phyloP scores from a whole-genome alignment of 176 grass and related monocot species.

The Carex scoparia region DNA sequence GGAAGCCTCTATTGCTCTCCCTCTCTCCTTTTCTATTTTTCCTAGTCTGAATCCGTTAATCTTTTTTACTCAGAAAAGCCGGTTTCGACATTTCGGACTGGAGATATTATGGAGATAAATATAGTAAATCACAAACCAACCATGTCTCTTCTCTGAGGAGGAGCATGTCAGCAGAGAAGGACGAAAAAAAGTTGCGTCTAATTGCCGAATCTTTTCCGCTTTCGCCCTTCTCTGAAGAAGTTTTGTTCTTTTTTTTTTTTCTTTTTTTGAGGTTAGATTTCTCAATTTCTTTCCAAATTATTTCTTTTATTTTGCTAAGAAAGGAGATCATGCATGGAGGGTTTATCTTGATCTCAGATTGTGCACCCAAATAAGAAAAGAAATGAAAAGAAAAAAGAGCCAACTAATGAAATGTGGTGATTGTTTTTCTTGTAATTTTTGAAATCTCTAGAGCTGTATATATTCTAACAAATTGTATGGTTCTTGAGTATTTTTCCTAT shows the following conservation, averaged over 20 bases:
- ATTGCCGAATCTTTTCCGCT: slow-evolving; percentile 7
- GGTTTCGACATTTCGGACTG: not conserved
- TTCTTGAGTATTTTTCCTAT: not conserved
- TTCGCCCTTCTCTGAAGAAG: slow-evolving; percentile 18
- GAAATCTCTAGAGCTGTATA: not conserved
- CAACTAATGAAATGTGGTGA: not conserved
- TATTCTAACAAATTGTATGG: not conserved
- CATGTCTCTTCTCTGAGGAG: not conserved
- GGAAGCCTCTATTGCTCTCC: not conserved
- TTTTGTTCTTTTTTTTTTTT: not conserved
- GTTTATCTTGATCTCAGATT: not conserved
- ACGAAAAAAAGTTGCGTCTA: not conserved
- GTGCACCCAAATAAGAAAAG: not conserved
- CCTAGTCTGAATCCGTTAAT: not conserved
- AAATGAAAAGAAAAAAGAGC: not conserved
- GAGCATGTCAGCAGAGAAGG: slow-evolving; percentile 9
- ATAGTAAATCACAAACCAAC: slow-evolving; percentile 19
- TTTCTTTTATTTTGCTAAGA: too few species aligned
- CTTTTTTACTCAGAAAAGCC: not conserved
- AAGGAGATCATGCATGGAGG: not conserved
- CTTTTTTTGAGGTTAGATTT: not conserved
- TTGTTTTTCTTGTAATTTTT: not conserved
- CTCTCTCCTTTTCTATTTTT: not conserved
- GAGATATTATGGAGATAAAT: slow-evolving; percentile 15
- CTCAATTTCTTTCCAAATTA: not conserved